phyloP scores from a whole-genome alignment of 768 basidiomycete species.

The Boletus edulis region DNA sequence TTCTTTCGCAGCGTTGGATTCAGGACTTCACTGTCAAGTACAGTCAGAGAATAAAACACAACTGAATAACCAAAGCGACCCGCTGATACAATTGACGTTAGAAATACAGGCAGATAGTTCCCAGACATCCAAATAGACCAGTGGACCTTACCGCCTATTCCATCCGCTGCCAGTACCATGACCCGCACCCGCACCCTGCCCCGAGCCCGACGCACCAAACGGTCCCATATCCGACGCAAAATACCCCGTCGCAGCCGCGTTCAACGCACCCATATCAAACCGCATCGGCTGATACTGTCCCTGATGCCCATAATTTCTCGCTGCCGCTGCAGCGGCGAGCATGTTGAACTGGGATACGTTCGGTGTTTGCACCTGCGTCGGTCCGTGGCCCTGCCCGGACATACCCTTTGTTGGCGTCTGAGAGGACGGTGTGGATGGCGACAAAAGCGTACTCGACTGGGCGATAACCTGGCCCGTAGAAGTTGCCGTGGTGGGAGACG shows the following conservation, averaged over 20 bases:
- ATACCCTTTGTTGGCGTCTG: not conserved
- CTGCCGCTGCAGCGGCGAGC: conserved; percentile 24
- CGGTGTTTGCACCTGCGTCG: not conserved
- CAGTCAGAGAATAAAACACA: too few relatives aligned
- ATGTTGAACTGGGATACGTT: conserved; percentile 28
- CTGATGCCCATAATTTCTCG: conserved; percentile 24
- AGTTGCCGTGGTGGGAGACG: not conserved
- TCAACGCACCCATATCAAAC: conserved; percentile 13
- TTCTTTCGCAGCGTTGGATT: too few relatives aligned
- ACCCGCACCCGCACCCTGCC: not conserved
- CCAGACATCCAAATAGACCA: not conserved
- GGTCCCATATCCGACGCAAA: conserved; percentile 17
- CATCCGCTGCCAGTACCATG: not conserved
- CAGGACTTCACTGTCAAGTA: too few relatives aligned
- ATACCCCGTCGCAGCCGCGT: conserved; percentile 17
- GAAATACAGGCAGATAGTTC: not conserved
- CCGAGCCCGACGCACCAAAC: conserved; percentile 12
- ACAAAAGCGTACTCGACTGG: not conserved
- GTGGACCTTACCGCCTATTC: conserved; percentile 10
- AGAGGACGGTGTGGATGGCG: conserved; percentile 3
- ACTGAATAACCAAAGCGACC: too few relatives aligned
- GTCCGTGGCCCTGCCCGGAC: not conserved
- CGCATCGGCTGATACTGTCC: conserved; percentile 22
- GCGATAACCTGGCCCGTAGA: not conserved
- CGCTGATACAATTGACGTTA: too few relatives aligned